Conservation (phyloP, 768 basidiomycete genomes). For the Naganishia onofrii region DNA sequence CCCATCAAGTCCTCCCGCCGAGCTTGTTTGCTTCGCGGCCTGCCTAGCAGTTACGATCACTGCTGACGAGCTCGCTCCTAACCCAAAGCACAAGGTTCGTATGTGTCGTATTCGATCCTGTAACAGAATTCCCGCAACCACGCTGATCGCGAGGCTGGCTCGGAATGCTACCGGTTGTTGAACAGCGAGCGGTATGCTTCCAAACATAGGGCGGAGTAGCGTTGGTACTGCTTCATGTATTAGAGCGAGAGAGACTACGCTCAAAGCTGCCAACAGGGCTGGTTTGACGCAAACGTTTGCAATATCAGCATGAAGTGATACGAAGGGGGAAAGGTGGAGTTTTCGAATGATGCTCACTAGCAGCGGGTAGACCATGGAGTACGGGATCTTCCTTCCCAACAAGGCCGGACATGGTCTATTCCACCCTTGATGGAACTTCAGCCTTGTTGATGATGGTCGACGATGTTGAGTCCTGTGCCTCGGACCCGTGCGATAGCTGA, state of each 20-base stretch:
- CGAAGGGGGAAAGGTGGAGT: too few species aligned
- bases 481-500: too few species aligned
- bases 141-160: neutral
- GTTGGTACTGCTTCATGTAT: slow-evolving; percentile 1
- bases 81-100: neutral
- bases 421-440: too few species aligned
- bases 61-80: neutral
- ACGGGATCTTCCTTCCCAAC: neutral
- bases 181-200: neutral
- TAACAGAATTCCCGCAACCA: neutral
- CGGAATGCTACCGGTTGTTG: neutral
- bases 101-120: neutral
- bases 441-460: too few species aligned
- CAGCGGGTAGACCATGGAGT: neutral
- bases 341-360: neutral
- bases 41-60: slow-evolving; percentile 1
- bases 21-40: neutral
- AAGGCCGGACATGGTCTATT: neutral
- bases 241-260: neutral
- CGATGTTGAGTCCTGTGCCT: too few species aligned
- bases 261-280: neutral
- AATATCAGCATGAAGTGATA: neutral
- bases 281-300: too few species aligned
- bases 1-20: neutral
- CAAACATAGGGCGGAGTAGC: slow-evolving; percentile 9